These are phyloP conservation scores for Corymbia citriodora DNA, from an alignment of 441 rosid species.

Conservation along the genomic window DNA sequence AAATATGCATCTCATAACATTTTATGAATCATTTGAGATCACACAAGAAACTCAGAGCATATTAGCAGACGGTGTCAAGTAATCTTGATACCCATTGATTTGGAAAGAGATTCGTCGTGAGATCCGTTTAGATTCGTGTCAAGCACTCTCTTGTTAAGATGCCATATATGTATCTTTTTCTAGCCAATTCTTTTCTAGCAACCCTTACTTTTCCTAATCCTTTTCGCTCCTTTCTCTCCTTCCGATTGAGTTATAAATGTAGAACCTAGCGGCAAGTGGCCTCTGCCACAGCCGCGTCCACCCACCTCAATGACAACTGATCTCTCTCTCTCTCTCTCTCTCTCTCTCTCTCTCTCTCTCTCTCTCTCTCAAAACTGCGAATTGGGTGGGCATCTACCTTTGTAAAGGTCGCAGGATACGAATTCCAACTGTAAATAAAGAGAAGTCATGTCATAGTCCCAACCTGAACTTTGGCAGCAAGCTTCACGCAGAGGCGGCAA, in stretches of 20 bases:
- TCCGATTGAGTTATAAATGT: not conserved
- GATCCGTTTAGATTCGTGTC: not conserved
- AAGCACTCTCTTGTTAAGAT: not conserved
- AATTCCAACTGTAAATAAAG: not conserved
- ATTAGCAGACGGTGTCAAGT: not conserved
- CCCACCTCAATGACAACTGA: not conserved
- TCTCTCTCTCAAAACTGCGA: not conserved
- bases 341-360: not conserved
- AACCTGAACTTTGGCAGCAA: not conserved
- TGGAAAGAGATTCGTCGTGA: not conserved
- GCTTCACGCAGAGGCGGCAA: not conserved
- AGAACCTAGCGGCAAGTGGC: not conserved
- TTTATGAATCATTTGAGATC: not conserved
- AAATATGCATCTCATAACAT: not conserved
- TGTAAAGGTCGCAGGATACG: not conserved
- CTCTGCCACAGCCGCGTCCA: not conserved
- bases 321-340: not conserved
- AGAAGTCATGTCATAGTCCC: not conserved
- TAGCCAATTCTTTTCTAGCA: not conserved
- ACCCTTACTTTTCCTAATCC: not conserved
- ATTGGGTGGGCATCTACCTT: not conserved
- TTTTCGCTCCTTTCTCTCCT: not conserved
- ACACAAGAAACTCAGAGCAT: not conserved
- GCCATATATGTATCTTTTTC: not conserved
- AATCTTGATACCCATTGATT: not conserved